Evolutionary conservation across 768 basidiomycete species (phyloP), one percentile per base, ranked within the genome.

Genomic region (Lyophyllum semitale): DNA sequence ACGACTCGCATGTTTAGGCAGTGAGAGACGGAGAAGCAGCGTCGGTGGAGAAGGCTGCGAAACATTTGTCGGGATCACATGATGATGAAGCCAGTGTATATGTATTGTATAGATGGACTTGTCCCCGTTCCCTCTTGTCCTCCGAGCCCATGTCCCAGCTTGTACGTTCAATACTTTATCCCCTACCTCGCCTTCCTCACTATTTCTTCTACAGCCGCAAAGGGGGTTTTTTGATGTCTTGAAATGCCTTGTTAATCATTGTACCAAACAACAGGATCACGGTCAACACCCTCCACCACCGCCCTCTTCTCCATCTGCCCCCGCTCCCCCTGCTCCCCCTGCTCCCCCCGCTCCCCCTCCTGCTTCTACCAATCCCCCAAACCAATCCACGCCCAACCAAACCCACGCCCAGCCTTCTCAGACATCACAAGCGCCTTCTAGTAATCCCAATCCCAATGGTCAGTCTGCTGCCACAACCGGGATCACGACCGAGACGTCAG

Each of bases 1-100:
- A 93, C 73, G 66, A 95, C 75, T 60, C 81, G 83, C 93, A 95
- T 94, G 48, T 58, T 67, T 58, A 5, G 43, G 44, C 43, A 43
- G 48, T 58, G 63, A 35, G 62, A 57, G 58, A 60, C 38, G 33
- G 64, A 59, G 49, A 63, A 61, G 33, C 56, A 40, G 51, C 66
- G 63, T 41, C 51, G 54, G 51, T 48, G 53, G 40, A 57, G 45
- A 33, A 54, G 56, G 45, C n/a, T n/a, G n/a, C 50, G 55, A 48
- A 64, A 54, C 59, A 62, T 59, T 22, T 25, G n/a, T 48, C 5
- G 13, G 29, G 23, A 18, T 51, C 49, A 61, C 55, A 53, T 48
- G 52, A 37, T 48, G 25, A 35, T 27, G n/a, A n/a, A n/a, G n/a
- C n/a, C n/a, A 25, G 4, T 29, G 40, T 37, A 9, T n/a, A n/a